phyloP scores from a whole-genome alignment of 169 alveolate species.

The Plasmodium billcollinsi region DNA sequence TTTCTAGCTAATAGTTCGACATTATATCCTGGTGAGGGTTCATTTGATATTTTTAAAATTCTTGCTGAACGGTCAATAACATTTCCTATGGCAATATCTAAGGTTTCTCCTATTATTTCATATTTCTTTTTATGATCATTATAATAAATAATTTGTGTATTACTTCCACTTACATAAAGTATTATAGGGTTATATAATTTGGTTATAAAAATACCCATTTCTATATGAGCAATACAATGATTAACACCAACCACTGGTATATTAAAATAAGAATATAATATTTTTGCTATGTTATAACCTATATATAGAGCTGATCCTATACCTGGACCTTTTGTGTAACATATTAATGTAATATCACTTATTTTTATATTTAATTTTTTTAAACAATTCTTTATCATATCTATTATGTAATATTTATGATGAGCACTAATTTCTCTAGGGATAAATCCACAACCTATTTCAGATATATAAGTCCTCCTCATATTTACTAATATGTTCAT shows the following conservation, averaged over 20 bases:
- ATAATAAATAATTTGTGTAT: slow-evolving; percentile 96
- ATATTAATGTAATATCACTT: slow-evolving; percentile 89
- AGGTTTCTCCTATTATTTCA: slow-evolving; percentile 98
- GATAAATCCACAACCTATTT: slow-evolving; percentile 98
- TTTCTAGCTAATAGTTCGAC: slow-evolving; percentile 96
- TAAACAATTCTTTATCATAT: slow-evolving; percentile 92
- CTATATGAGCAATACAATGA: slow-evolving; percentile 99
- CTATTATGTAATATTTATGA: slow-evolving; percentile 94
- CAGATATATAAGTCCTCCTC: slow-evolving; percentile 96
- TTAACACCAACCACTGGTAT: slow-evolving; percentile 98
- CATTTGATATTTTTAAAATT: slow-evolving; percentile 95
- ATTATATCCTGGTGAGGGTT: slow-evolving; percentile 99
- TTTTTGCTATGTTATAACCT: slow-evolving; percentile 97
- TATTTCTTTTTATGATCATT: slow-evolving; percentile 89
- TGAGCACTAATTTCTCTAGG: slow-evolving; percentile 98
- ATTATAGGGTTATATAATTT: slow-evolving; percentile 95
- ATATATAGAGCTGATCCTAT: slow-evolving; percentile 98
- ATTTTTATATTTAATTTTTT: slow-evolving; percentile 90
- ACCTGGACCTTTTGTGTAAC: slow-evolving; percentile 99
- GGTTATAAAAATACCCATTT: slow-evolving; percentile 98
- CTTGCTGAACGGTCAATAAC: slow-evolving; percentile 98
- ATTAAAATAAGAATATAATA: slow-evolving; percentile 93
- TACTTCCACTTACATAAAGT: slow-evolving; percentile 98
- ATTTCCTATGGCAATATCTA: slow-evolving; percentile 99
- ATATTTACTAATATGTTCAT: slow-evolving; percentile 97